These are phyloP conservation scores for Globisporangium rhizosaccharum DNA, from an alignment of 352 stramenopile genomes.

Conservation along the genomic window DNA sequence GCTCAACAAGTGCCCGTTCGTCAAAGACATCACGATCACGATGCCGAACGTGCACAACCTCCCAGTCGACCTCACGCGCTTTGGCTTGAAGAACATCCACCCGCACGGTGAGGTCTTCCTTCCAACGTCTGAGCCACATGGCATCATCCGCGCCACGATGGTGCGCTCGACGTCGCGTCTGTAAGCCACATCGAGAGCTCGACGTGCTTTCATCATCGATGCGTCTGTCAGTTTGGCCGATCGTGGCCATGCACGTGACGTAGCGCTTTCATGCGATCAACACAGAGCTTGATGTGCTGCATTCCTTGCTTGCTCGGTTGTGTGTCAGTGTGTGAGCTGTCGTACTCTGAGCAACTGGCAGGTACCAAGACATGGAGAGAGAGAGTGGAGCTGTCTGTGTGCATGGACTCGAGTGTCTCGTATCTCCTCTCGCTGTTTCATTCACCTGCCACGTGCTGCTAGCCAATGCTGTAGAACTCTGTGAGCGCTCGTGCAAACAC, in stretches of 20 bases:
- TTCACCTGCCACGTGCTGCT: neutral
- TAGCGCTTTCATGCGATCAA: neutral
- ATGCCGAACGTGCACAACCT: constrained; percentile 90
- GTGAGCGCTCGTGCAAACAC: constrained; percentile 33
- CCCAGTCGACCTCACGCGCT: constrained; percentile 77
- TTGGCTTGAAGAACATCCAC: constrained; percentile 83
- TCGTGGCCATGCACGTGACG: too few species aligned
- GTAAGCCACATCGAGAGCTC: constrained; percentile 12
- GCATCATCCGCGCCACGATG: constrained; percentile 84
- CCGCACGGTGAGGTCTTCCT: constrained; percentile 86
- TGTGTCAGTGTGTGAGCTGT: neutral
- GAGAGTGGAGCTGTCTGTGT: too few species aligned
- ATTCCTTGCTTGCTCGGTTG: neutral
- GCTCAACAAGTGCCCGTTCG: constrained; percentile 51
- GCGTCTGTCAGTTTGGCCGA: neutral
- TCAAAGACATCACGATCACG: constrained; percentile 71
- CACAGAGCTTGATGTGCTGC: neutral
- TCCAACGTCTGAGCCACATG: constrained; percentile 80
- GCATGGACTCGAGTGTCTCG: neutral
- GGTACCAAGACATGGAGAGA: too few species aligned
- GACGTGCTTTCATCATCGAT: neutral
- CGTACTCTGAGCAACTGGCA: neutral
- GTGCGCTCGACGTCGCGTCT: constrained; percentile 52
- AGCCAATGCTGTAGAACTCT: constrained; percentile 29
- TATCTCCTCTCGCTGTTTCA: neutral